Evolutionary conservation across 2,329 filamentous ascomycete species (phyloP).

Genomic region (Delphinella strobiligena): DNA sequence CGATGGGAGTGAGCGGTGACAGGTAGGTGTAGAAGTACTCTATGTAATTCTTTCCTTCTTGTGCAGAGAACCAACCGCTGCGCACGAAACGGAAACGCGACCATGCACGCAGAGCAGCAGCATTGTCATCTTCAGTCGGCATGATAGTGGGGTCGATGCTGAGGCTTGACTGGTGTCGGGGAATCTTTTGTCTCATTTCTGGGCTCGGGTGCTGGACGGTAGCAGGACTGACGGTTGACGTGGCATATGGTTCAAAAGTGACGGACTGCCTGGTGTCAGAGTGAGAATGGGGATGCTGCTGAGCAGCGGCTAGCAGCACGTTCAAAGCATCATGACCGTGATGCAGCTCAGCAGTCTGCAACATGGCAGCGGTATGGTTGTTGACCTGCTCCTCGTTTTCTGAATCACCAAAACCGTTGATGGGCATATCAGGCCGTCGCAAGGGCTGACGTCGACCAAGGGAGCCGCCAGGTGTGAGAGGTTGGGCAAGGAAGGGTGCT

Average conservation of each 20-base stretch:
- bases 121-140: conserved; percentile 18
- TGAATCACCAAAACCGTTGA: conserved; percentile 21
- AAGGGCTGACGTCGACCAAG: conserved; percentile 55
- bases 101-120: conserved; percentile 68
- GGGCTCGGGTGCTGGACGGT: conserved; percentile 1
- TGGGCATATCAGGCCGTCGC: conserved; percentile 39
- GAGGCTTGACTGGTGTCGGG: conserved; percentile 2
- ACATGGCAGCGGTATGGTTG: conserved; percentile 46
- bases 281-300: conserved; percentile 35
- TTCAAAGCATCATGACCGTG: conserved; percentile 89
- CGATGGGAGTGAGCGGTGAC: conserved; percentile 85
- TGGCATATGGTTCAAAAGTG: conserved; percentile 1
- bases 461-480: conserved; percentile 54
- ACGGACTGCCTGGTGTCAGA: conserved; percentile 29
- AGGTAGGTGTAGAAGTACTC: conserved; percentile 92
- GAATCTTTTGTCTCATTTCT: neutral
- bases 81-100: conserved; percentile 86
- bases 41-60: conserved; percentile 87
- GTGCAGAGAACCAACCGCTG: conserved; percentile 89
- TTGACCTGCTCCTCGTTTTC: conserved; percentile 46
- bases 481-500: conserved; percentile 25
- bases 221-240: conserved; percentile 2
- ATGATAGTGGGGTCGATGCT: conserved; percentile 14
- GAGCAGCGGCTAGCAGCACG: conserved; percentile 74
- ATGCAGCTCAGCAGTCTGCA: conserved; percentile 60